Percentiles rank a stretch among this genome's conserved stretches.
These are phyloP conservation scores for Coniochaeta pulveracea DNA, from an alignment of 2,329 filamentous ascomycete genomes.

Conservation along the genomic window DNA sequence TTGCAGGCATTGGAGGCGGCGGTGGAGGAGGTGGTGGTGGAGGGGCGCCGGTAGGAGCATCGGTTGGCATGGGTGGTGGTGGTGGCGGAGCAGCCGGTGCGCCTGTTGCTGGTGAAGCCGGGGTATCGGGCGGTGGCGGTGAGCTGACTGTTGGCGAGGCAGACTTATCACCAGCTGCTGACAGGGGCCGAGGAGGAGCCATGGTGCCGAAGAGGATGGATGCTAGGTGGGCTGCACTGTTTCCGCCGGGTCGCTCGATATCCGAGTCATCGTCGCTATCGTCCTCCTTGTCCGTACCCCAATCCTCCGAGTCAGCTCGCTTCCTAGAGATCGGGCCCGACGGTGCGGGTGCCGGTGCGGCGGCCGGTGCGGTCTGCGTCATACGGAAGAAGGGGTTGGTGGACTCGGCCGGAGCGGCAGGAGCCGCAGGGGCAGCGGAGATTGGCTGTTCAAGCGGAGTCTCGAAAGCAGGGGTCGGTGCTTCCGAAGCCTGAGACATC, in stretches of 20 bases:
- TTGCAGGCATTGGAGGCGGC: conserved; percentile 25
- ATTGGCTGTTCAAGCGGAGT: conserved; percentile 25
- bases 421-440: conserved; percentile 29
- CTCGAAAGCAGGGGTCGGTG: conserved; percentile 27
- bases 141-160: conserved; percentile 23
- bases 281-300: conserved; percentile 64
- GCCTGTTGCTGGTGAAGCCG: conserved; percentile 20
- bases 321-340: conserved; percentile 41
- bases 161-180: conserved; percentile 64
- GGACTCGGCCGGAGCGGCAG: conserved; percentile 44
- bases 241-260: conserved; percentile 67
- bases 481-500: conserved; percentile 58
- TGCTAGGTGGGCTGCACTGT: conserved; percentile 81
- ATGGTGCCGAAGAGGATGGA: conserved; percentile 95
- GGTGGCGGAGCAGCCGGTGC: conserved; percentile 17
- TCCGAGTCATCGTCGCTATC: conserved; percentile 60
- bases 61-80: conserved; percentile 14
- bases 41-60: conserved; percentile 10
- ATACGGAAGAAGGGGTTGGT: conserved; percentile 95
- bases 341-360: conserved; percentile 21
- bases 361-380: conserved; percentile 41
- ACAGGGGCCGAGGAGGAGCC: conserved; percentile 82
- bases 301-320: conserved; percentile 55
- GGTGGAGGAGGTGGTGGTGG: conserved; percentile 22
- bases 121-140: conserved; percentile 26